Percentiles rank a stretch among this genome's conserved stretches.
These are phyloP conservation scores for Fusarium paranaense DNA, from an alignment of 2,329 filamentous ascomycete species.

Conservation along the genomic window DNA sequence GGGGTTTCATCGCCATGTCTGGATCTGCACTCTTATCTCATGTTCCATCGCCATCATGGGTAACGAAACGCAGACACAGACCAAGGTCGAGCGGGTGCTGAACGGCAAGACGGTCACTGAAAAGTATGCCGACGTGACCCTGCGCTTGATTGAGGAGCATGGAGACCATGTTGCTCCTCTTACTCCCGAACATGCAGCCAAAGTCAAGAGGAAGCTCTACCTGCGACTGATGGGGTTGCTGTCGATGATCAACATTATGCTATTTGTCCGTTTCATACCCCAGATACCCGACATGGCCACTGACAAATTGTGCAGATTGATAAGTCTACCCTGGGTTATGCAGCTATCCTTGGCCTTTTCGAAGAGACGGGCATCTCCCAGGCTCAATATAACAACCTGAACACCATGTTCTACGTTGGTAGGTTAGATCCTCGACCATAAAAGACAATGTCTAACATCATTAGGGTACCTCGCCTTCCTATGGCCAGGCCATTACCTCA, in stretches of 20 bases:
- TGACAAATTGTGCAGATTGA: constrained; percentile 45
- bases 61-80: background rate
- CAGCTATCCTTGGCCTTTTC: constrained; percentile 55
- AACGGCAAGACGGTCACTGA: constrained; percentile 2
- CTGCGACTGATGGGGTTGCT: constrained; percentile 48
- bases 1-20: background rate
- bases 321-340: constrained; percentile 55
- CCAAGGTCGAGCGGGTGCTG: background rate
- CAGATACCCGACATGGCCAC: background rate
- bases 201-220: constrained; percentile 49
- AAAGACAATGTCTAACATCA: accelerated
- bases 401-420: constrained; percentile 57
- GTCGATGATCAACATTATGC: constrained; percentile 49
- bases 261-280: constrained; percentile 46
- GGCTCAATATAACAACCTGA: constrained; percentile 54
- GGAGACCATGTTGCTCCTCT: constrained; percentile 47
- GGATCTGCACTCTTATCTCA: background rate
- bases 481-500: constrained; percentile 54
- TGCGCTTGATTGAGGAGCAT: constrained; percentile 50
- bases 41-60: background rate
- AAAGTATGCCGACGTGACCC: constrained; percentile 52
- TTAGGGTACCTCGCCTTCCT: constrained; percentile 52
- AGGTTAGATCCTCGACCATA: background rate
- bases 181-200: constrained; percentile 48
- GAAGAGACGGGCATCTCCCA: constrained; percentile 53